These are phyloP conservation scores for Monilinia fructicola DNA, from an alignment of 2,329 filamentous ascomycete genomes.

Conservation along the genomic window DNA sequence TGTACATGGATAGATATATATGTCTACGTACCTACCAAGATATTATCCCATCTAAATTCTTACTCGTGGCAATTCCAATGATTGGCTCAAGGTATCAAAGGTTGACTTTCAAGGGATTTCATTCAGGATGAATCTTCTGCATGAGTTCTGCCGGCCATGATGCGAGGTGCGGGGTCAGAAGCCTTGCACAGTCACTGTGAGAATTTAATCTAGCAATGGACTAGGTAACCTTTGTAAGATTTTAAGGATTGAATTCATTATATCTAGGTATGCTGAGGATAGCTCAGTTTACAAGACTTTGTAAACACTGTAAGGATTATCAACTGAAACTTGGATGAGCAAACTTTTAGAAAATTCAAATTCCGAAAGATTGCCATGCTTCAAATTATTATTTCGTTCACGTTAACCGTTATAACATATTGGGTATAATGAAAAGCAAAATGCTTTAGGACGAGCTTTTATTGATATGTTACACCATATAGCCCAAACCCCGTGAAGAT, in stretches of 20 bases:
- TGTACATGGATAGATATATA: too few relatives aligned
- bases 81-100: background rate
- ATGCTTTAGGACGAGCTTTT: conserved; percentile 22
- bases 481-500: conserved; percentile 31
- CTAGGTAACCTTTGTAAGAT: background rate
- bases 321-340: background rate
- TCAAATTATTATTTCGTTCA: conserved; percentile 8
- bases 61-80: too few relatives aligned
- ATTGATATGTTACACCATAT: conserved; percentile 27
- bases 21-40: background rate
- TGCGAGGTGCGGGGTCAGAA: background rate
- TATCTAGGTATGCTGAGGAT: background rate
- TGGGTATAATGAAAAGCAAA: conserved; percentile 25
- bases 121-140: background rate
- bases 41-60: too few relatives aligned
- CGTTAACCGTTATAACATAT: conserved; percentile 14
- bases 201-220: background rate
- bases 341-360: background rate
- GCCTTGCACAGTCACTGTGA: too few relatives aligned
- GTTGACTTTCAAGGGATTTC: background rate
- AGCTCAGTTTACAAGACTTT: background rate
- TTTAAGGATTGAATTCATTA: background rate
- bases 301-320: background rate
- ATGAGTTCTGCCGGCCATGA: background rate
- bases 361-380: background rate